Evolutionary conservation across 2,329 filamentous ascomycete genomes (phyloP), one percentile per base, ranked within the genome.

Genomic region (Pseudogymnoascus sp.): DNA sequence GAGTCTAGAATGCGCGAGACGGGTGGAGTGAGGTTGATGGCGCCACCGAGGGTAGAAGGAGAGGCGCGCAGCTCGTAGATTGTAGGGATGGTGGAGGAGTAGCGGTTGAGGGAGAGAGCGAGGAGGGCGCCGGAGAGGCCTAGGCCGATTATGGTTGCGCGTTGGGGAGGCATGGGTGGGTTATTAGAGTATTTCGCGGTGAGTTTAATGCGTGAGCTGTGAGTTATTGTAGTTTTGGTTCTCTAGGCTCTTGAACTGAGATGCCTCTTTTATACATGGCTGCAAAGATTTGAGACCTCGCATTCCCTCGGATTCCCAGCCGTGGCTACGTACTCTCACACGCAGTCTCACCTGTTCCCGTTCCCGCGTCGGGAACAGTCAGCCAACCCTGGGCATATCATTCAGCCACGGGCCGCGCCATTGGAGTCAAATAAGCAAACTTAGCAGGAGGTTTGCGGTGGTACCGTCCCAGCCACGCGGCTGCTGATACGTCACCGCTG

Each of bases 51-150:
- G 0, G 78, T 78, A 11, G 78, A 76, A 3, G 78, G 75, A 35
- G 72, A 68, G 1, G 76, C 72, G 0, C 80, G 77, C 49, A 81
- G 74, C 67, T 83, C 81, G 66, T 77, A 81, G 63, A 83, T 74
- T 41, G 75, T 77, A 52, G 45, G 45, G 67, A 81, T 75, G 25
- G 70, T 49, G 25, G 77, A 75, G 5, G 70, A 64, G 68, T 76
- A 77, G 64, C 79, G 77, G 38, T 75, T 76, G 60, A 81, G 73
- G 11, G 80, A 74, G 45, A 82, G 72, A 16, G 82, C 80, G 45
- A 79, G 78, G 14, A 78, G 73, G 28, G 83, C 75, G 38, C 81
- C 81, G 16, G 80, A 76, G 25, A 82, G 79, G 23, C 81, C 81
- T 6, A 78, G 80, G 40, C 81, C 81, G 52, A 83, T 72, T 62